Base-by-base conservation (phyloP, 257 asterid genomes). In the Lavandula angustifolia region DNA sequence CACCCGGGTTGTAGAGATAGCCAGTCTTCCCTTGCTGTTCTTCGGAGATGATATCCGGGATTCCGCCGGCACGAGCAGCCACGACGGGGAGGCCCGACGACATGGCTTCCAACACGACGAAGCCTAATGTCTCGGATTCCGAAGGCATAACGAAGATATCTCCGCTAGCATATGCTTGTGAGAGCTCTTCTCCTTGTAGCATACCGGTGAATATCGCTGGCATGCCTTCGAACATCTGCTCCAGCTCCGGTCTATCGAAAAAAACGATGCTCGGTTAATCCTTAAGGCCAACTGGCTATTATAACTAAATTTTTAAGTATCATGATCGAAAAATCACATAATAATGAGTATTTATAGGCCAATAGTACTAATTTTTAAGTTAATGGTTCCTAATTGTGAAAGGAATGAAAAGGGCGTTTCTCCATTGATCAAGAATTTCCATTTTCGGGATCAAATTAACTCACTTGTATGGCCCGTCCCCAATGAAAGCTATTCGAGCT, bases 41-140 rank as follows among this genome's bases (percentile, higher is more conserved):
- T 11, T 86, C 85, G 0, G 99, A 91, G n/a, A 94, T 77, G 52
- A 88, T 94, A 48, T 90, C 99, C 0, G 95, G 95, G 71, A 94
- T 88, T 52, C 99, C 98, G 64, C 99, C 98, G 0, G 99, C 99
- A 55, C 96, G 98, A 42, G 95, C 98, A 18, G 97, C 98, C 13
- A 94, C 86, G 8, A 87, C 99, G 0, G 99, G 95, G 35, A 91
- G 86, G 12, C 98, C 98, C 0, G 99, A 94, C 7, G 99, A 86
- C 99, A 90, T 94, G 51, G 99, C 99, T 73, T 94, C 99, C 67
- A 94, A 66, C 5, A 94, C 99, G 0, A 94, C 99, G 0, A 94
- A 90, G 3, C 99, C 99, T 16, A 91, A 85, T 0, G 99, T 94
- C 78, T 90, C 99, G 0, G 99, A 94, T 66, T 94, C 99, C 7